Conservation (phyloP, 176 grass and related monocot genomes). For the bread wheat (Triticum aestivum) region DNA sequence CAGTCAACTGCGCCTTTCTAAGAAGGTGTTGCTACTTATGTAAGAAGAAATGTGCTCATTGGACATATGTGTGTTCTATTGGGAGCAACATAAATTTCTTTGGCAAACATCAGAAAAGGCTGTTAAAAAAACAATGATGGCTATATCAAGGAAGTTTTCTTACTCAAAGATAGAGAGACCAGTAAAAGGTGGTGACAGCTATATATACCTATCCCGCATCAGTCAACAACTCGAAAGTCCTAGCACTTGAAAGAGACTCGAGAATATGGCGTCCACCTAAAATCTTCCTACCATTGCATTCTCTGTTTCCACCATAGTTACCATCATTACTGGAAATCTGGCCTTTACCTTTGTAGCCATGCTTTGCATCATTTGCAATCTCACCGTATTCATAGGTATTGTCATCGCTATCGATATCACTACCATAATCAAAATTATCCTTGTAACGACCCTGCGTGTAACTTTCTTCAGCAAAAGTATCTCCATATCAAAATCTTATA, state of each 20-base stretch:
- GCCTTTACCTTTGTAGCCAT: background rate
- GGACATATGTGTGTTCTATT: background rate
- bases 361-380: slow-evolving; percentile 29
- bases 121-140: background rate
- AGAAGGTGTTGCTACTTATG: background rate
- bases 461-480: background rate
- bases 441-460: background rate
- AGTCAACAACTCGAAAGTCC: too few relatives aligned
- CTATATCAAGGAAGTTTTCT: background rate
- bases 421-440: slow-evolving; percentile 12
- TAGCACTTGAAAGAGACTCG: too few relatives aligned
- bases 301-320: background rate
- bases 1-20: background rate
- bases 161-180: background rate
- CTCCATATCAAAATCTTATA: background rate
- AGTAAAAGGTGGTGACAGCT: background rate
- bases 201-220: too few relatives aligned
- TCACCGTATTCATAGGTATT: slow-evolving; percentile 24
- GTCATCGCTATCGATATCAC: slow-evolving; percentile 30
- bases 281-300: background rate
- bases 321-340: background rate
- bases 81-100: background rate
- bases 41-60: background rate
- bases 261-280: background rate
- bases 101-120: background rate